Base-by-base conservation (phyloP, 495 filamentous ascomycete genomes). In the Talaromyces trachyspermus region DNA sequence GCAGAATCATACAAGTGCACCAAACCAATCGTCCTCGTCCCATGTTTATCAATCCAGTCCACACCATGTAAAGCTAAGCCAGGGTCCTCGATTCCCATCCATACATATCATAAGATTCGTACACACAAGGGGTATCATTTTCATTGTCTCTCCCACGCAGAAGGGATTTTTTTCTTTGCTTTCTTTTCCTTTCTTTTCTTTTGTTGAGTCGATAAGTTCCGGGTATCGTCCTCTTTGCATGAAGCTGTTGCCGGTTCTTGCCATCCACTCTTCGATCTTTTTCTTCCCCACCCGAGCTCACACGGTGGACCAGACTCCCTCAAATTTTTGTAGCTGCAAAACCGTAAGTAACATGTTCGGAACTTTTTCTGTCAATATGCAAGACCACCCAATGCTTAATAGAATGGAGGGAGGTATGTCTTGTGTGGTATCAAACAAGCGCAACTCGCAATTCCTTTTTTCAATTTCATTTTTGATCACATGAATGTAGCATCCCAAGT, bases 101-200 rank as follows among this genome's bases (percentile, higher is more conserved):
- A 36, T 61, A 64, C 63, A 63, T 62, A 66, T n/a, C 39, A 17
- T 42, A 26, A 26, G 63, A 70, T 63, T 63, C 63, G 61, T 42
- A 42, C 66, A 64, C 64, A 65, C 61, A 63, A 70, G 70, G 69
- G 67, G 68, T 72, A 72, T 72, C 68, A 71, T 61, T 70, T 71
- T 71, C 15, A 32, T 35, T 69, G 63, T 64, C 65, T 46, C 44
- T 69, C 61, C 65, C 63, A 64, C 68, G 66, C 9, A 42, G 7
- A 42, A 42, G 22, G 39, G 11, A 26, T 30, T 30, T 30, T 12
- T 30, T 12, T 12, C 27, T 12, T 6, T 6, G 6, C 6, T 30
- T 12, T 40, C 19, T 24, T 4, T 14, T 14, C 39, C 20, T 38
- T 11, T 5, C 17, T 19, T 8, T 38, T 38, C n/a, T n/a, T n/a